Evolutionary conservation across 108 stramenopile genomes (phyloP).

Genomic region (Skeletonema marinoi): DNA sequence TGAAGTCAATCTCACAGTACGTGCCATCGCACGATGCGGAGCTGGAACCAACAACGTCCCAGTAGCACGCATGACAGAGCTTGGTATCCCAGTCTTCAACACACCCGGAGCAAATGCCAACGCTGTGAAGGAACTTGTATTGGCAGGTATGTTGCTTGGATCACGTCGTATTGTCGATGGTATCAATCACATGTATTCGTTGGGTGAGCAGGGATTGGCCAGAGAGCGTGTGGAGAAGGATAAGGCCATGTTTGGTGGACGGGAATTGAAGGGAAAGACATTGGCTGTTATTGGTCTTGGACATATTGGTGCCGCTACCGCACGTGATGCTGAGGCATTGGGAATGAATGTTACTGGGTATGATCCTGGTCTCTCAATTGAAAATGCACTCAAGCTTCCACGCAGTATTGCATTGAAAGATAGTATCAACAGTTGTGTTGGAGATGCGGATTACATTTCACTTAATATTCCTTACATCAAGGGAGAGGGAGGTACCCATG

Average conservation of each 20-base stretch:
- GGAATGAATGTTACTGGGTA: conserved; percentile 93
- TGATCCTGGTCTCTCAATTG: conserved; percentile 93
- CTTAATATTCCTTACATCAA: conserved; percentile 96
- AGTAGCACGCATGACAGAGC: conserved; percentile 89
- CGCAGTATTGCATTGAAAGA: conserved; percentile 63
- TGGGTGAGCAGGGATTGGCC: conserved; percentile 82
- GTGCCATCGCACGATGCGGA: conserved; percentile 95
- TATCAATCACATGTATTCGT: conserved; percentile 82
- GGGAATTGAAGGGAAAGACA: conserved; percentile 92
- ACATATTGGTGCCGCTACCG: conserved; percentile 93
- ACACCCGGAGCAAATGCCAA: conserved; percentile 97
- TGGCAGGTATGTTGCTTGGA: conserved; percentile 88
- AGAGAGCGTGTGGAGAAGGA: conserved; percentile 92
- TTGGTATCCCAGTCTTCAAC: conserved; percentile 97
- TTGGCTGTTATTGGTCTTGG: conserved; percentile 94
- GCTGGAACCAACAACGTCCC: conserved; percentile 96
- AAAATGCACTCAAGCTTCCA: conserved; percentile 85
- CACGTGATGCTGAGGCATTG: conserved; percentile 80
- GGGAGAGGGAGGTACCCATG: conserved; percentile 88
- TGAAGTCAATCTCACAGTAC: conserved; percentile 78
- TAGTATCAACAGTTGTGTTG: conserved; percentile 74
- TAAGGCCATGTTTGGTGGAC: conserved; percentile 93
- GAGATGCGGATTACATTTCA: conserved; percentile 89
- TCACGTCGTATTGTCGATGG: conserved; percentile 85
- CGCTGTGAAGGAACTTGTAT: conserved; percentile 92